A percentile compares a stretch with the other conserved stretches of the same genome.
These are phyloP conservation scores for Domatiomyces globalis DNA, from an alignment of 2,329 filamentous ascomycete species.

Conservation along the genomic window DNA sequence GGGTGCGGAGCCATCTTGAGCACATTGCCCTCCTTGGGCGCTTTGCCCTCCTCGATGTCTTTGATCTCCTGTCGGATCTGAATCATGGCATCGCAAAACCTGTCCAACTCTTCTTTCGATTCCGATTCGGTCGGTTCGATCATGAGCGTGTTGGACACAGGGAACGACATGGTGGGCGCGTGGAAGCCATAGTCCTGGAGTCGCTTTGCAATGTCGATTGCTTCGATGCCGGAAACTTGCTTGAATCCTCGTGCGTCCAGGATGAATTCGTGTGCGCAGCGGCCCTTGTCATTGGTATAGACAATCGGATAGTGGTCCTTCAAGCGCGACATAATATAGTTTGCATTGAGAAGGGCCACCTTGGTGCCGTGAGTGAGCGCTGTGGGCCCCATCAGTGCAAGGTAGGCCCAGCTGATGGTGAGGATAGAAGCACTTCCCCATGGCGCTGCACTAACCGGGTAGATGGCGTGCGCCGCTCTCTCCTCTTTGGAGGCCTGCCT, in stretches of 20 bases:
- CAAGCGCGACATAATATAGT: conserved; percentile 84
- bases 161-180: conserved; percentile 93
- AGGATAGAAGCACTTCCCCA: conserved; percentile 85
- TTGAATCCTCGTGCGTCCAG: conserved; percentile 77
- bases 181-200: conserved; percentile 97
- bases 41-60: conserved; percentile 64
- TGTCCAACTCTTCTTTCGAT: conserved; percentile 79
- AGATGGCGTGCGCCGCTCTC: conserved; percentile 36
- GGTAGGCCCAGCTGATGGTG: conserved; percentile 90
- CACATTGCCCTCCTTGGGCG: conserved; percentile 63
- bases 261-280: conserved; percentile 96
- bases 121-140: conserved; percentile 95
- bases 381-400: conserved; percentile 75
- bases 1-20: conserved; percentile 83
- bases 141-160: conserved; percentile 90
- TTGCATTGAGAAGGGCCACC: conserved; percentile 86
- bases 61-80: conserved; percentile 74
- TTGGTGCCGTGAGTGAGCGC: conserved; percentile 83
- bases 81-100: conserved; percentile 82
- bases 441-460: conserved; percentile 65
- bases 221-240: conserved; percentile 69
- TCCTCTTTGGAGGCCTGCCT: conserved; percentile 2
- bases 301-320: conserved; percentile 76
- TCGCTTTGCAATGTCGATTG: conserved; percentile 89
- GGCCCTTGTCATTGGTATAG: conserved; percentile 79